Evolutionary conservation across 1,284 basidiomycete species (phyloP).

Genomic region (Tilletia setariae): DNA sequence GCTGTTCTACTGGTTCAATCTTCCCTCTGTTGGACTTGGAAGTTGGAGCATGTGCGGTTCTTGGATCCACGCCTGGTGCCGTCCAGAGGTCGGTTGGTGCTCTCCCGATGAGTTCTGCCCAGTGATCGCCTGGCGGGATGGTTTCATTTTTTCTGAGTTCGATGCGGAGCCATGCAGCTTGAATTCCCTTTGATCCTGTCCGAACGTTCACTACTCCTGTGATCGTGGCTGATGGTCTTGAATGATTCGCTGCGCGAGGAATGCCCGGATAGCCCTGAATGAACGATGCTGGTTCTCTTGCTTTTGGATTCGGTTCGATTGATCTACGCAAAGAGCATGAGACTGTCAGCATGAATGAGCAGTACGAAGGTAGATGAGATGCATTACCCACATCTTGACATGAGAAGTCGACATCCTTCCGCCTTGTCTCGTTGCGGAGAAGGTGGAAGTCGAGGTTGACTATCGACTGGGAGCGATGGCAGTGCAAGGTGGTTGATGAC

Average conservation of each 20-base stretch:
- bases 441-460: too few species aligned
- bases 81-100: constrained; percentile 50
- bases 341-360: background rate
- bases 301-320: constrained; percentile 4
- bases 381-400: constrained; percentile 13
- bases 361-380: background rate
- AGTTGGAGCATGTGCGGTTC: constrained; percentile 1
- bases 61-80: constrained; percentile 23
- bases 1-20: constrained; percentile 9
- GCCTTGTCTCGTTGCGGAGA: too few species aligned
- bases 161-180: constrained; percentile 50
- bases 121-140: constrained; percentile 46
- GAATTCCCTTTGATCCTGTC: constrained; percentile 41
- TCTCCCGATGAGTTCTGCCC: constrained; percentile 50
- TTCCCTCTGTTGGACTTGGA: background rate
- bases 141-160: constrained; percentile 52
- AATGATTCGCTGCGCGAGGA: constrained; percentile 25
- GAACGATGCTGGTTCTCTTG: constrained; percentile 24
- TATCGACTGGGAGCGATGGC: too few species aligned
- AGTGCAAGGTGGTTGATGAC: too few species aligned
- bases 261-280: constrained; percentile 52
- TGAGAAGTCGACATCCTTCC: constrained; percentile 6
- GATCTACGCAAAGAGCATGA: background rate
- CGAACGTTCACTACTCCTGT: constrained; percentile 46
- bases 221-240: constrained; percentile 44